A percentile compares a stretch with the other conserved stretches of the same genome.
phyloP scores from a whole-genome alignment of 495 filamentous ascomycete genomes.

The Aspergillus funiculosus region DNA sequence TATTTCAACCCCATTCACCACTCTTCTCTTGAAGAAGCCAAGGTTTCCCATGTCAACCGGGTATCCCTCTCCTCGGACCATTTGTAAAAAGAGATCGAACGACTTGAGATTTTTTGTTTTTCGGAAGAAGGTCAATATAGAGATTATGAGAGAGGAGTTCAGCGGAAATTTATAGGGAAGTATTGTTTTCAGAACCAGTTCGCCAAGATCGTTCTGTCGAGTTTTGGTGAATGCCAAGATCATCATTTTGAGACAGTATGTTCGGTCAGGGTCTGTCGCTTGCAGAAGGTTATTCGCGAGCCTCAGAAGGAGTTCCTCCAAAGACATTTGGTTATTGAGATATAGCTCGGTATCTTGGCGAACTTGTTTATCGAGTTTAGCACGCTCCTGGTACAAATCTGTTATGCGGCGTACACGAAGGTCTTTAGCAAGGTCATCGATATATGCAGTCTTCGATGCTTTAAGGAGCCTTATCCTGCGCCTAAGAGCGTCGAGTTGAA shows the following conservation, averaged over 20 bases:
- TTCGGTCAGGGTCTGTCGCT: slow-evolving; percentile 35
- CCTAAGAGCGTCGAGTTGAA: slow-evolving; percentile 30
- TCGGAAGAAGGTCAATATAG: slow-evolving; percentile 34
- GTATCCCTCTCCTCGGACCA: slow-evolving; percentile 36
- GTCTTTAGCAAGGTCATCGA: slow-evolving; percentile 28
- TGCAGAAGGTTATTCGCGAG: slow-evolving; percentile 33
- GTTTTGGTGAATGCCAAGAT: slow-evolving; percentile 36
- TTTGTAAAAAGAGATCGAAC: slow-evolving; percentile 40
- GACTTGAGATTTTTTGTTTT: slow-evolving; percentile 41
- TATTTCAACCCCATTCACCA: slow-evolving; percentile 36
- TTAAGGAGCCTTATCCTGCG: slow-evolving; percentile 29
- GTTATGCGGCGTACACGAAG: slow-evolving; percentile 13
- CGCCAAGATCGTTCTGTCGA: slow-evolving; percentile 39
- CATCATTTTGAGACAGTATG: slow-evolving; percentile 28
- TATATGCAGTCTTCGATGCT: slow-evolving; percentile 14
- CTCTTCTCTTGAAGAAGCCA: slow-evolving; percentile 22
- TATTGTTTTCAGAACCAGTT: slow-evolving; percentile 35
- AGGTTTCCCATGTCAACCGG: slow-evolving; percentile 36
- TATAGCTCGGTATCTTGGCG: slow-evolving; percentile 29
- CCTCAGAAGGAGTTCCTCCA: slow-evolving; percentile 35
- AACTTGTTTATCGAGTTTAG: slow-evolving; percentile 29
- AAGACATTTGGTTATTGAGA: slow-evolving; percentile 27
- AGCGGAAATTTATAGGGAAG: slow-evolving; percentile 37
- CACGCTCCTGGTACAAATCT: slow-evolving; percentile 13
- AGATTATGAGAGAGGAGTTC: slow-evolving; percentile 32